phyloP scores from a whole-genome alignment of 2,329 filamentous ascomycete species.

The Fusarium tricinctum region DNA sequence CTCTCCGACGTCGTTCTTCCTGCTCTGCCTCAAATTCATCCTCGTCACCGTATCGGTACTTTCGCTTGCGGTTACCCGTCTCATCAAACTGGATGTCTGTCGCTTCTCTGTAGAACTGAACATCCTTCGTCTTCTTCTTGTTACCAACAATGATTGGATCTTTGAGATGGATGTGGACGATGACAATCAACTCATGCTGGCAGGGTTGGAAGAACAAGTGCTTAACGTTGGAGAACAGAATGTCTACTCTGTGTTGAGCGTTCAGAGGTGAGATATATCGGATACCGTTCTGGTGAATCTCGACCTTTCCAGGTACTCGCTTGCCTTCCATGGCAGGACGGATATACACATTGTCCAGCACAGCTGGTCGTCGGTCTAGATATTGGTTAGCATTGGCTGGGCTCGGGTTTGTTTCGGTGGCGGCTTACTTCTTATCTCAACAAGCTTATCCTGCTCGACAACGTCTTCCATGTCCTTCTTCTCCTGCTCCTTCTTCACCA shows the following conservation, averaged over 20 bases:
- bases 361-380: conserved; percentile 87
- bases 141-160: conserved; percentile 98
- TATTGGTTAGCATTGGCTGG: conserved; percentile 56
- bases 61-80: conserved; percentile 96
- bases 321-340: conserved; percentile 97
- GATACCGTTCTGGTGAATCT: conserved; percentile 99
- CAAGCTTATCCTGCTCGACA: conserved; percentile 96
- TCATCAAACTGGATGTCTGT: conserved; percentile 99
- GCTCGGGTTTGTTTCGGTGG: neutral
- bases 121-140: conserved; percentile 97
- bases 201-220: conserved; percentile 99
- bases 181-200: conserved; percentile 94
- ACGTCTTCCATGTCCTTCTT: conserved; percentile 99
- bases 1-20: conserved; percentile 90
- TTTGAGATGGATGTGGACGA: conserved; percentile 97
- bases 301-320: conserved; percentile 93
- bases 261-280: conserved; percentile 88
- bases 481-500: conserved; percentile 92
- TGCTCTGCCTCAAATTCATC: conserved; percentile 99
- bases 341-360: conserved; percentile 94
- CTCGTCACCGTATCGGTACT: conserved; percentile 97
- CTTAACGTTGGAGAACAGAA: conserved; percentile 98
- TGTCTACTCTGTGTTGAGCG: conserved; percentile 86
- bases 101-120: conserved; percentile 97
- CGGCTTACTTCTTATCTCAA: conserved; percentile 88